Evolutionary conservation across 768 basidiomycete species (phyloP).

Genomic region (Termitomyces sp.): DNA sequence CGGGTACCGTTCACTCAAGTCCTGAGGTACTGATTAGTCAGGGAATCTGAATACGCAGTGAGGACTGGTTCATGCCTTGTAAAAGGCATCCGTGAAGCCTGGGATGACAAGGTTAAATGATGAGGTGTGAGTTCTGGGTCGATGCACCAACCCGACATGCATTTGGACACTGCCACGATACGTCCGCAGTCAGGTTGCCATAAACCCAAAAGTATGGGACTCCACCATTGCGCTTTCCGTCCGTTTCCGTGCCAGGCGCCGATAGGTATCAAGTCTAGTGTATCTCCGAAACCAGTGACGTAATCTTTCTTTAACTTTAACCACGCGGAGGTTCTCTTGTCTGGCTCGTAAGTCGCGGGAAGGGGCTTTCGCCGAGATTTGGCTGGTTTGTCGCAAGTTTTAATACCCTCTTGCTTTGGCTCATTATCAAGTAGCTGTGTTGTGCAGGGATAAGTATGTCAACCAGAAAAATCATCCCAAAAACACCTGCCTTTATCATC

Average conservation of each 20-base stretch:
- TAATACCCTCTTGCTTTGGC: constrained; percentile 25
- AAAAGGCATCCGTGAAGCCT: constrained; percentile 85
- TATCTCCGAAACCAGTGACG: constrained; percentile 72
- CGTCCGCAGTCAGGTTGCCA: constrained; percentile 60
- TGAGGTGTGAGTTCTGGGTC: not conserved
- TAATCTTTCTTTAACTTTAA: constrained; percentile 93
- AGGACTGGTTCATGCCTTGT: constrained; percentile 41
- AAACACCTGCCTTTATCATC: constrained; percentile 72
- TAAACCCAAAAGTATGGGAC: constrained; percentile 75
- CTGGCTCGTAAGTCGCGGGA: constrained; percentile 85
- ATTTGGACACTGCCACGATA: constrained; percentile 81
- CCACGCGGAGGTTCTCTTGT: constrained; percentile 85
- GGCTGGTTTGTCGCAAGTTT: constrained; percentile 16
- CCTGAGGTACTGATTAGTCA: constrained; percentile 31
- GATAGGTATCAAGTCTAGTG: constrained; percentile 64
- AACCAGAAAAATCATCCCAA: not conserved
- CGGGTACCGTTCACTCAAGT: constrained; percentile 59
- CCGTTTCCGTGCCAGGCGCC: constrained; percentile 91
- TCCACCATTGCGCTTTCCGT: constrained; percentile 89
- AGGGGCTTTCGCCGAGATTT: constrained; percentile 55
- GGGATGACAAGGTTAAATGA: constrained; percentile 5
- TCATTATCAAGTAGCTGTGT: constrained; percentile 61
- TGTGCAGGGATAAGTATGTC: not conserved
- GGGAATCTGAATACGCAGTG: constrained; percentile 3
- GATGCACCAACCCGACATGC: constrained; percentile 65